Base-by-base conservation (phyloP, 2,329 filamentous ascomycete species). In the Fusarium denticulatum region DNA sequence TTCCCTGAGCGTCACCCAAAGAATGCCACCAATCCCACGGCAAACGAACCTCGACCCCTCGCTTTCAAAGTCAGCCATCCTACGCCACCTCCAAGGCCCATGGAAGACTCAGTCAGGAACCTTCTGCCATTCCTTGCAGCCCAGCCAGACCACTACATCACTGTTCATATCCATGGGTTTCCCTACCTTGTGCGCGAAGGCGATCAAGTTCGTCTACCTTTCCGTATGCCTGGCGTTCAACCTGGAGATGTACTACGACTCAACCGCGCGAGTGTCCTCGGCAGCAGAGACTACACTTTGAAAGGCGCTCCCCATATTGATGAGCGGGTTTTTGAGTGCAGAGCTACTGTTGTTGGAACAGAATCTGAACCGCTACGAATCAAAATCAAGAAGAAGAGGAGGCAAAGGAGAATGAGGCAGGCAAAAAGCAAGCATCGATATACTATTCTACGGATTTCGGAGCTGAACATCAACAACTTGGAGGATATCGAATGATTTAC, bases 341-440 rank as follows among this genome's bases (percentile, higher is more conserved):
- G 95, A 66, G 94, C 95, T 22, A 90, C 92, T 39, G 95, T 99
- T 32, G 88, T 96, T 71, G 96, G 95, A 11, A 90, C 93, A 12
- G 96, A 98, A 84, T 89, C 90, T 64, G 93, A 95, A 85, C 93
- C 94, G 39, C 82, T 96, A 85, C 86, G 93, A 65, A 85, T 91
- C 76, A 94, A 94, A 85, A 87, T 93, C 84, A 96, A 96, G 89
- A 96, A 89, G 77, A 95, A 95, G 89, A 85, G 91, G 86, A 93
- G 90, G 79, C 92, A 92, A 82, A 86, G 94, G 79, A 88, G 92
- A 80, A 88, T 89, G 56, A 94, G 91, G 86, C 90, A 88, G 67
- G 92, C 96, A 15, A 92, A 88, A 85, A 98, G 94, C 86, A 98
- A 99, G 88, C 94, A 97, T 81, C 88, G 90, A 79, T 97, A 93